Evolutionary conservation across 1,284 basidiomycete genomes (phyloP).

Genomic region (Ganoderma lingzhi): DNA sequence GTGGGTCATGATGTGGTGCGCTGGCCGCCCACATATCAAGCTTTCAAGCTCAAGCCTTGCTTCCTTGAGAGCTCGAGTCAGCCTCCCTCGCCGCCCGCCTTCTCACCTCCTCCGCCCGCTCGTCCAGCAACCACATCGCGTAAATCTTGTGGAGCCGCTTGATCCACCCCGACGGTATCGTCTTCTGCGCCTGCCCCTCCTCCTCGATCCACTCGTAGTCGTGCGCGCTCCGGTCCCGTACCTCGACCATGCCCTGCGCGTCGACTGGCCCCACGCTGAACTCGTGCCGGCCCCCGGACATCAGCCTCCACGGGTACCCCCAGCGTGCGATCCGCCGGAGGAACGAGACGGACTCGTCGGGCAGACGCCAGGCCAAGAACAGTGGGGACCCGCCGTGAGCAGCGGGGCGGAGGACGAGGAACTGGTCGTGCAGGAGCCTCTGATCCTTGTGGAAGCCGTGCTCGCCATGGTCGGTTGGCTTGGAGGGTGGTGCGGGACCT

Average conservation of each 20-base stretch:
- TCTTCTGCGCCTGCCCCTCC: constrained; percentile 26
- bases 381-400: constrained; percentile 19
- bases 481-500: neutral
- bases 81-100: constrained; percentile 8
- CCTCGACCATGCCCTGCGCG: constrained; percentile 26
- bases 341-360: constrained; percentile 16
- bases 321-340: constrained; percentile 24
- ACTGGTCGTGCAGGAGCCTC: constrained; percentile 10
- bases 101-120: constrained; percentile 21
- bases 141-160: constrained; percentile 24
- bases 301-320: constrained; percentile 31
- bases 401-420: constrained; percentile 20
- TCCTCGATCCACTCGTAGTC: constrained; percentile 27
- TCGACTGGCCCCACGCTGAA: constrained; percentile 20
- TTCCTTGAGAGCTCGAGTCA: neutral
- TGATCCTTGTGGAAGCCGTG: constrained; percentile 26
- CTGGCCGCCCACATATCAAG: neutral
- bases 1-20: no score
- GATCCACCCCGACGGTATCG: constrained; percentile 26
- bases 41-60: neutral
- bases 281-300: constrained; percentile 31
- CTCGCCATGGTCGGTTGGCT: constrained; percentile 17
- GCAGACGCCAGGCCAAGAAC: constrained; percentile 23
- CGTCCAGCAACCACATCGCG: constrained; percentile 29
- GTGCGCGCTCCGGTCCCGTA: constrained; percentile 27